Conservation (phyloP, 2,329 filamentous ascomycete species). For the Mariannaea sp. region DNA sequence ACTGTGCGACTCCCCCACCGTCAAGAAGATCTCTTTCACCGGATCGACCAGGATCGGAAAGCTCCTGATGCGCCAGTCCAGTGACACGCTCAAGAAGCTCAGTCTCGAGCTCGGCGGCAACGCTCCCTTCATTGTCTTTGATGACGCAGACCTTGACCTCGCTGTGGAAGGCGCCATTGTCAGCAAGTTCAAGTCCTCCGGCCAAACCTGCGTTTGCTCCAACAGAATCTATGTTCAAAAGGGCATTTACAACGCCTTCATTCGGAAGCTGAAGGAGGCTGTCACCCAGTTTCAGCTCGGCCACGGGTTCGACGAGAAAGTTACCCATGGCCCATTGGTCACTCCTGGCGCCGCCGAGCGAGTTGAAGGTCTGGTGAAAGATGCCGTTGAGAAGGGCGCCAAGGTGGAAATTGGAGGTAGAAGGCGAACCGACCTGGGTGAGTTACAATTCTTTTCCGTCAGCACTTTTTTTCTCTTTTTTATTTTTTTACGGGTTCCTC, state of each 20-base stretch:
- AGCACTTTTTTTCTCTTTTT: too few relatives aligned
- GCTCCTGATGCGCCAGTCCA: constrained; percentile 71
- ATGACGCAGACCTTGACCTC: constrained; percentile 71
- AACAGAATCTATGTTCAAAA: constrained; percentile 78
- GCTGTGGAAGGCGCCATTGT: constrained; percentile 68
- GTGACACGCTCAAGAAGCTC: constrained; percentile 66
- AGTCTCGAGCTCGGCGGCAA: constrained; percentile 74
- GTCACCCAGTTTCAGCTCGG: constrained; percentile 73
- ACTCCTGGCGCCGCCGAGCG: constrained; percentile 61
- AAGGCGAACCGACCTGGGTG: constrained; percentile 63
- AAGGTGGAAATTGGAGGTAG: constrained; percentile 66
- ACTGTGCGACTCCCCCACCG: constrained; percentile 65
- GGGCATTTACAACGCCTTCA: constrained; percentile 73
- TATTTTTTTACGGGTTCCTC: too few relatives aligned
- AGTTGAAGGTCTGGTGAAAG: constrained; percentile 65
- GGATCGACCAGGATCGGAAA: constrained; percentile 57
- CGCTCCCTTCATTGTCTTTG: constrained; percentile 78
- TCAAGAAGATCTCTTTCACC: constrained; percentile 77
- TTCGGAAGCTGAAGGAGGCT: constrained; percentile 65
- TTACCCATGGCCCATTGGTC: constrained; percentile 68
- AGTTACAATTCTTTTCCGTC: neutral
- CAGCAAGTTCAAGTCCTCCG: constrained; percentile 86
- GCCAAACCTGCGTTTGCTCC: constrained; percentile 88
- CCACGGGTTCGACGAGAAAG: constrained; percentile 57
- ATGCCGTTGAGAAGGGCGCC: constrained; percentile 66